These are phyloP conservation scores for Diplodia sapinea DNA, from an alignment of 2,329 filamentous ascomycete species.

Conservation along the genomic window DNA sequence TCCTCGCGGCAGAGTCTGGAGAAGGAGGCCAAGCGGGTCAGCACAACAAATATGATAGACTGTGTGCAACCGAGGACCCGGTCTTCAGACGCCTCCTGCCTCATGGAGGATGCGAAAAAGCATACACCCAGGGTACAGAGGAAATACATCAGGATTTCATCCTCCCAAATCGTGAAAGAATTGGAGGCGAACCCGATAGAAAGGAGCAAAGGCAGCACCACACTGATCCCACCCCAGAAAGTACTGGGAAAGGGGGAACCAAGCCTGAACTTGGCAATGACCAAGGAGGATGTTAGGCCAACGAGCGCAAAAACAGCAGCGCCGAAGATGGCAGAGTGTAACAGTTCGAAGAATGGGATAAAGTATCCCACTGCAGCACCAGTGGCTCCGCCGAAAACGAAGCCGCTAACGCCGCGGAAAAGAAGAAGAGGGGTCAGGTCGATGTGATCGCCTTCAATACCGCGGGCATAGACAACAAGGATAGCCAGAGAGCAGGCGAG, in stretches of 20 bases:
- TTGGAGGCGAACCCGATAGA: constrained; percentile 96
- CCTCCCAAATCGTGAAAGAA: constrained; percentile 98
- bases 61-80: constrained; percentile 82
- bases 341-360: constrained; percentile 47
- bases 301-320: constrained; percentile 48
- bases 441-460: constrained; percentile 59
- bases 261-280: constrained; percentile 51
- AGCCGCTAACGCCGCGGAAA: constrained; percentile 57
- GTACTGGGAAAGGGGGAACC: constrained; percentile 68
- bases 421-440: constrained; percentile 62
- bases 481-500: constrained; percentile 71
- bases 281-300: constrained; percentile 51
- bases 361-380: constrained; percentile 55
- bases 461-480: constrained; percentile 74
- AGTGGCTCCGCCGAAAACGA: constrained; percentile 49
- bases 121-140: constrained; percentile 83
- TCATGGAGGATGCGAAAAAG: constrained; percentile 75
- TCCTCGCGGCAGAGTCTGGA: constrained; percentile 95
- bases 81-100: constrained; percentile 70
- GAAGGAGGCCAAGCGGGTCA: constrained; percentile 80
- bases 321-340: constrained; percentile 50
- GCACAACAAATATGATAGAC: constrained; percentile 78
- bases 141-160: constrained; percentile 91
- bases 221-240: constrained; percentile 86
- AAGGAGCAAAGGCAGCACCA: constrained; percentile 81